Evolutionary conservation across 345 rosid genomes (phyloP).

Genomic region (Viola odorata): DNA sequence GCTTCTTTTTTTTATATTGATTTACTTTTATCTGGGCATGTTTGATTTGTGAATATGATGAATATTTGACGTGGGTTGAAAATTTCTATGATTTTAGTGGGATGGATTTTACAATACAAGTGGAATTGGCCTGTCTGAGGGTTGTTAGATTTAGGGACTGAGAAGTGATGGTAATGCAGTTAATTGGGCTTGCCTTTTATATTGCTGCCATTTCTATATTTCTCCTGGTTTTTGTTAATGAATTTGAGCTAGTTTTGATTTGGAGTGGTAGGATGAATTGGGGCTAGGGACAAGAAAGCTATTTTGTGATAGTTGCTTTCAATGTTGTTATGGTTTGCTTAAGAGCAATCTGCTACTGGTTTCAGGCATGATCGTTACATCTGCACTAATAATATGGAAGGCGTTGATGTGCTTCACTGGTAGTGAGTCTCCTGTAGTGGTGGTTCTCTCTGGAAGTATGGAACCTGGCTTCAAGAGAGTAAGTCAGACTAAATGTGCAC

Average conservation of each 20-base stretch:
- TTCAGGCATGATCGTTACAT: constrained; percentile 93
- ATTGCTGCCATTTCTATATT: no score
- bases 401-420: constrained; percentile 91
- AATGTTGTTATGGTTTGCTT: constrained; percentile 3
- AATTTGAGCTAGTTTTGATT: no score
- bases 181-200: no score
- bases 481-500: neutral
- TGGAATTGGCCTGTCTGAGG: no score
- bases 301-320: neutral
- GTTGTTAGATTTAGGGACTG: no score
- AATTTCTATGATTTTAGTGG: no score
- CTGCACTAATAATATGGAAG: constrained; percentile 95
- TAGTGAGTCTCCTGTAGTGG: constrained; percentile 98
- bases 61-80: no score
- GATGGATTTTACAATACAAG: no score
- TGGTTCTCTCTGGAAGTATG: constrained; percentile 98
- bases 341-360: constrained; percentile 1
- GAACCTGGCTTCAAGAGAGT: constrained; percentile 99
- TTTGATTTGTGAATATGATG: no score
- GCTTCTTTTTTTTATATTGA: neutral
- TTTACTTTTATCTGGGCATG: neutral
- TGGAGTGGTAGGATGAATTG: no score
- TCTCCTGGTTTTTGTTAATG: no score
- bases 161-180: no score
- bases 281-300: neutral